A percentile compares a stretch with the other conserved stretches of the same genome.
Conservation (phyloP, 2,329 filamentous ascomycete genomes). For the Beauveria bassiana region DNA sequence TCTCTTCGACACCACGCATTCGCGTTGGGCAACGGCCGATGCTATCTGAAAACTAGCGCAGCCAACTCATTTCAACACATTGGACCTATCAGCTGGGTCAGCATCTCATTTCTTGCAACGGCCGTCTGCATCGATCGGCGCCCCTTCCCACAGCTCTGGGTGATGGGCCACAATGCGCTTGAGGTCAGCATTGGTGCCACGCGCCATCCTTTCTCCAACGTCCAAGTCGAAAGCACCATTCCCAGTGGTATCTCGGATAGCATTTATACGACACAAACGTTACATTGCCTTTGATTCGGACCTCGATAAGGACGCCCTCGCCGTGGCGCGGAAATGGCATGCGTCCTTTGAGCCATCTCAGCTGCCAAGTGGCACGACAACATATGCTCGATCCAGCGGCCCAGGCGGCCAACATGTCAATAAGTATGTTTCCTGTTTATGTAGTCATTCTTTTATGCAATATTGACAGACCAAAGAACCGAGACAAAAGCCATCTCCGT, state of each 20-base stretch:
- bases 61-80: background rate
- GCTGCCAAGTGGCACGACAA: slow-evolving; percentile 45
- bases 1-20: background rate
- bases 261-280: slow-evolving; percentile 21
- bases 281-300: slow-evolving; percentile 42
- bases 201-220: background rate
- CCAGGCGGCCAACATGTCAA: slow-evolving; percentile 57
- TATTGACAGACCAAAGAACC: slow-evolving; percentile 43
- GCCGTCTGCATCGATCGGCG: background rate
- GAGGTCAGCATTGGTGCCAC: slow-evolving; percentile 2
- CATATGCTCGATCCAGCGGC: slow-evolving; percentile 51
- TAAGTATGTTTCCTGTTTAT: slow-evolving; percentile 35
- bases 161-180: background rate
- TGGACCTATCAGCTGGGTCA: background rate
- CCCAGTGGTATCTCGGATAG: background rate
- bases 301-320: slow-evolving; percentile 42
- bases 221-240: background rate
- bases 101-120: background rate
- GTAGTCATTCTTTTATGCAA: background rate
- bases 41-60: background rate
- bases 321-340: slow-evolving; percentile 46
- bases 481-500: slow-evolving; percentile 51
- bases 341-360: slow-evolving; percentile 33
- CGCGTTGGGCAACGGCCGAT: background rate
- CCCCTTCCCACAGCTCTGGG: background rate